Conservation (phyloP, 352 stramenopile species). For the Phytopythium kandeliae region DNA sequence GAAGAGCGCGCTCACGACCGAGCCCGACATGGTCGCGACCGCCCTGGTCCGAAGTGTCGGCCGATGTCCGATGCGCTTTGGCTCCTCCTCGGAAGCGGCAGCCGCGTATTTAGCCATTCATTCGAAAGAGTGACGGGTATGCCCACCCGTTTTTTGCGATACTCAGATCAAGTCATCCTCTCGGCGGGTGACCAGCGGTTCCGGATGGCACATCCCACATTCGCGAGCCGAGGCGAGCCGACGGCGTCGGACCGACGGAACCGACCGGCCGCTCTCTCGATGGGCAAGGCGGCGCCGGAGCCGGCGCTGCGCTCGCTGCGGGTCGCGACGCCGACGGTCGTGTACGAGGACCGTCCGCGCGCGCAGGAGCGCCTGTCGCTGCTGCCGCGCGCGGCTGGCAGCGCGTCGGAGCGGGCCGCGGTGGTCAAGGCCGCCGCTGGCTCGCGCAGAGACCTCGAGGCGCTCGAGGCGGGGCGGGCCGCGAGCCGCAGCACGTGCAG, state of each 20-base stretch:
- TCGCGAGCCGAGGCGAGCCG: neutral
- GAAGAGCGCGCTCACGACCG: slow-evolving; percentile 63
- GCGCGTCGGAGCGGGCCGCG: no score
- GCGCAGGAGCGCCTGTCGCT: slow-evolving; percentile 22
- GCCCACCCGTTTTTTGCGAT: no score
- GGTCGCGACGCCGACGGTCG: slow-evolving; percentile 10
- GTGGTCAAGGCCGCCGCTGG: neutral
- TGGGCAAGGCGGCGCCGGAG: slow-evolving; percentile 3
- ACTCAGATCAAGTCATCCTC: no score
- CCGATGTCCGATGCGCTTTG: no score
- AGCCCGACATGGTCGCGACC: slow-evolving; percentile 36
- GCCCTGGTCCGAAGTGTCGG: no score
- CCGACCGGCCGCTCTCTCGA: neutral
- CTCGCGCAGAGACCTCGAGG: neutral
- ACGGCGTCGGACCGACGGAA: no score
- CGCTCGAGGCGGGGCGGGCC: slow-evolving; percentile 8
- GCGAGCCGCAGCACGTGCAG: slow-evolving; percentile 1
- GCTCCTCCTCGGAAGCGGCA: neutral
- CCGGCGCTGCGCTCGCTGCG: slow-evolving; percentile 16
- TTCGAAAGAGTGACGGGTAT: neutral
- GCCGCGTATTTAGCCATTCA: neutral
- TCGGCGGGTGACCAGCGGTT: no score
- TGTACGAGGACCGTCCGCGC: slow-evolving; percentile 14
- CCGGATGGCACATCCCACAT: no score
- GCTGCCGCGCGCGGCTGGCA: slow-evolving; percentile 7